Evolutionary conservation across 192 early-diverging fungal species (phyloP).

Genomic region (Chytriomyces hyalinus): DNA sequence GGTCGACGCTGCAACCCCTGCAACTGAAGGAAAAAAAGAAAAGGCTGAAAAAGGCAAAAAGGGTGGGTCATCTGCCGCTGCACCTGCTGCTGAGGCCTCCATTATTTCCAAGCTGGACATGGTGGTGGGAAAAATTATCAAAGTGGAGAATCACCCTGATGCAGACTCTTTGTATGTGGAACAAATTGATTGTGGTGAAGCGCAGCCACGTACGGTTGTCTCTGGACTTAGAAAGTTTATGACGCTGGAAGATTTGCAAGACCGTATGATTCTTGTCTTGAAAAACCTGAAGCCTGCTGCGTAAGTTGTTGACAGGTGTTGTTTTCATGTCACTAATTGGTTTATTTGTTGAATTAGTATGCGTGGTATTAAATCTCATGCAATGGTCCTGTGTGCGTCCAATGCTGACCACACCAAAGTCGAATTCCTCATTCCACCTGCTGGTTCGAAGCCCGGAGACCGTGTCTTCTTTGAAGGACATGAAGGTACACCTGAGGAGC

Average conservation of each 20-base stretch:
- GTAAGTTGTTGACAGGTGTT: conserved; percentile 32
- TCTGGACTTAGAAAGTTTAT: conserved; percentile 92
- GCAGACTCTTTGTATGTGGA: conserved; percentile 97
- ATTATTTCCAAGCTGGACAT: conserved; percentile 86
- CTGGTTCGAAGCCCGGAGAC: conserved; percentile 85
- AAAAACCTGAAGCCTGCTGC: conserved; percentile 94
- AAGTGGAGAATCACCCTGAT: conserved; percentile 87
- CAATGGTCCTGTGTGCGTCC: conserved; percentile 95
- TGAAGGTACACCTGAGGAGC: conserved; percentile 84
- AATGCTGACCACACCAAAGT: conserved; percentile 81
- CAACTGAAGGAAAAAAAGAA: conserved; percentile 57
- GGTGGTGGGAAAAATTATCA: conserved; percentile 86
- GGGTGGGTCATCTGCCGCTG: conserved; percentile 16
- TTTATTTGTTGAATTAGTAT: conserved; percentile 49
- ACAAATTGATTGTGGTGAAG: conserved; percentile 90
- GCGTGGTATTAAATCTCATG: conserved; percentile 93
- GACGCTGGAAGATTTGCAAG: conserved; percentile 85
- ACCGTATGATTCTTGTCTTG: conserved; percentile 60
- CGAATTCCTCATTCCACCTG: conserved; percentile 89
- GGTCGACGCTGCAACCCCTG: conserved; percentile 36
- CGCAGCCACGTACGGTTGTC: conserved; percentile 82
- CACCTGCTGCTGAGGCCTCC: conserved; percentile 44
- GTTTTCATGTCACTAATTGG: neutral
- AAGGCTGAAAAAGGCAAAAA: conserved; percentile 50
- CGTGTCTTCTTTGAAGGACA: conserved; percentile 89